These are phyloP conservation scores for Chamaecrista fasciculata DNA, from an alignment of 306 rosid species.

Conservation along the genomic window DNA sequence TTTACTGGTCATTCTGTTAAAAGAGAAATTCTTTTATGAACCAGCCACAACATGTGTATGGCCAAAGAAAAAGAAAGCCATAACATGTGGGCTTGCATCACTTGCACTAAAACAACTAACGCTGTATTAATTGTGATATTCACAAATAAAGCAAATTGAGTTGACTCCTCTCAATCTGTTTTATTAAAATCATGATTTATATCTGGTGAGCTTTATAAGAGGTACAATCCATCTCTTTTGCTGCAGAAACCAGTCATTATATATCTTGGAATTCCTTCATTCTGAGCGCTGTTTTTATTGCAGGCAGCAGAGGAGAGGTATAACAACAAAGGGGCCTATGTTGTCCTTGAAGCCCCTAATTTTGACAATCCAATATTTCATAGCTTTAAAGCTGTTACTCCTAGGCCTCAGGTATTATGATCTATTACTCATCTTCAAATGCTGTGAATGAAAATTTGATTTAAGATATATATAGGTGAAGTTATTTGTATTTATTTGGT, in stretches of 20 bases:
- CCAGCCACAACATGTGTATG: background rate
- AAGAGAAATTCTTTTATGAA: background rate
- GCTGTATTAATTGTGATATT: background rate
- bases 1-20: background rate
- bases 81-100: background rate
- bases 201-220: background rate
- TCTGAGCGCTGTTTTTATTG: conserved; percentile 13
- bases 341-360: conserved; percentile 72
- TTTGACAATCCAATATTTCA: conserved; percentile 71
- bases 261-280: background rate
- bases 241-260: background rate
- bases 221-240: background rate
- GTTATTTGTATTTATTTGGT: conserved; percentile 8
- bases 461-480: background rate
- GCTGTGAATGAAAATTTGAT: too few relatives aligned
- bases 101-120: background rate
- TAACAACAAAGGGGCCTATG: conserved; percentile 78
- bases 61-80: too few relatives aligned
- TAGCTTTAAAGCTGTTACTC: conserved; percentile 68
- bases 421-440: background rate
- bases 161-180: background rate
- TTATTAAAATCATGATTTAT: background rate
- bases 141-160: background rate
- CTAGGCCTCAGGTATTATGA: conserved; percentile 69
- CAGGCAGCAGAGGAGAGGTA: conserved; percentile 74